A percentile compares a stretch with the other conserved stretches of the same genome.
These are phyloP conservation scores for Syzygium grande DNA, from an alignment of 345 rosid species.

Conservation along the genomic window DNA sequence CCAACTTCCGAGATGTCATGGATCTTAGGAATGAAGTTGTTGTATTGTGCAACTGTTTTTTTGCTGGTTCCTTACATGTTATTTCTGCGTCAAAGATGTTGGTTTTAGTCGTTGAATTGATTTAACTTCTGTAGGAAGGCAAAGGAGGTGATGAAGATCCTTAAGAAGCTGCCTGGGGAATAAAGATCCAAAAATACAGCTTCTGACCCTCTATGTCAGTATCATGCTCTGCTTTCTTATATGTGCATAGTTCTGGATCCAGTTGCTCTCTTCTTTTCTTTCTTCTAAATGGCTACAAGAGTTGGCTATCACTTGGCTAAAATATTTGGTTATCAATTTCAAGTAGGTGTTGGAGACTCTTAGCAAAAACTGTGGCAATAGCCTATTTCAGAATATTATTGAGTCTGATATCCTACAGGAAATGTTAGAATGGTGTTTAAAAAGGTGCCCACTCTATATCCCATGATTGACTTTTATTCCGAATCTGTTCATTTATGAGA, in stretches of 20 bases:
- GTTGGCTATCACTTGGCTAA: not conserved
- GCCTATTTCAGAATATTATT: conserved; percentile 60
- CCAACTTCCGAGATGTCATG: not conserved
- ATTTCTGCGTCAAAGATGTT: not conserved
- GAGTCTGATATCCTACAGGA: conserved; percentile 87
- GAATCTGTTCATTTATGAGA: not conserved
- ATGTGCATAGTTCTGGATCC: not conserved
- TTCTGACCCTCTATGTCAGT: conserved; percentile 84
- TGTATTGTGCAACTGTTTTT: not conserved
- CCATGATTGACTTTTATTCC: not conserved
- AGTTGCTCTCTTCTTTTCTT: not conserved
- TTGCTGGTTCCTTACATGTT: not conserved
- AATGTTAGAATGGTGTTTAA: conserved; percentile 88
- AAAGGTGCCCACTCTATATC: conserved; percentile 43
- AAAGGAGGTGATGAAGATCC: conserved; percentile 79
- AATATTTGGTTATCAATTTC: not conserved
- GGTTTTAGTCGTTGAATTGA: not conserved
- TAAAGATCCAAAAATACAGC: conserved; percentile 85
- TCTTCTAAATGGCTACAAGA: not conserved
- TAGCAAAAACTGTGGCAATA: conserved; percentile 91
- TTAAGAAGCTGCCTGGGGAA: conserved; percentile 82
- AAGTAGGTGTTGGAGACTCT: conserved; percentile 86
- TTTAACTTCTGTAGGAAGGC: conserved; percentile 50
- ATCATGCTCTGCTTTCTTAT: not conserved
- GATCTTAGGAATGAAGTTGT: not conserved